Base-by-base conservation (phyloP, 2,329 filamentous ascomycete species). In the Emydomyces testavorans region DNA sequence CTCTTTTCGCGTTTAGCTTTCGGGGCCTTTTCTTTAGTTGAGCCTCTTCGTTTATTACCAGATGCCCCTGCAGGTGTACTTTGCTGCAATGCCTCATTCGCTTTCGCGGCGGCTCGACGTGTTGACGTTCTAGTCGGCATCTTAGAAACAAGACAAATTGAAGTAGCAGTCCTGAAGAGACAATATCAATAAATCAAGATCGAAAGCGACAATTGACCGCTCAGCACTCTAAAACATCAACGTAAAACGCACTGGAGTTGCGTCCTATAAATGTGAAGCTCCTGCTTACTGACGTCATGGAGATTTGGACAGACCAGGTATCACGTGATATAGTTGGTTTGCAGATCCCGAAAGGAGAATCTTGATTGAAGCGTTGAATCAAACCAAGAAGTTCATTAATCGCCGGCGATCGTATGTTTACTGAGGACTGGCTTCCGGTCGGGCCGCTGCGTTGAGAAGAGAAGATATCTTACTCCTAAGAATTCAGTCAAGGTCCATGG, bases 51-150 rank as follows among this genome's bases (percentile, higher is more conserved):
- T 50, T 71, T 71, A 10, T 58, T 55, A n/a, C 61, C 60, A 20
- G 61, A 54, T 7, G 58, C 23, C 20, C 59, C 60, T 21, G 49
- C 54, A 48, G 61, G 65, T 38, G 57, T 56, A 48, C 57, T 60
- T 50, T 56, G 57, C 39, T 40, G 60, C 51, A 49, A 66, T 64
- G 67, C 64, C 51, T 69, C 60, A 48, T 68, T 68, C 26, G 68
- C 67, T 54, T 69, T 69, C 41, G 62, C 61, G 6, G 67, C 67
- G 4, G 68, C 67, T 51, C 67, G 60, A 26, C 69, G 66, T 13
- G 66, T 62, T 4, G 68, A 71, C 36, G 65, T 63, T 51, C 65
- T 56, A 37, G 59, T 58, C 10, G 57, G n/a, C 51, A 67, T 65
- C 26, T 43, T 57, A 13, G 8, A 36, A 21, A 34, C 8, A 28